Base-by-base conservation (phyloP, 1,284 basidiomycete genomes). In the Cutaneotrichosporon arboriforme region DNA sequence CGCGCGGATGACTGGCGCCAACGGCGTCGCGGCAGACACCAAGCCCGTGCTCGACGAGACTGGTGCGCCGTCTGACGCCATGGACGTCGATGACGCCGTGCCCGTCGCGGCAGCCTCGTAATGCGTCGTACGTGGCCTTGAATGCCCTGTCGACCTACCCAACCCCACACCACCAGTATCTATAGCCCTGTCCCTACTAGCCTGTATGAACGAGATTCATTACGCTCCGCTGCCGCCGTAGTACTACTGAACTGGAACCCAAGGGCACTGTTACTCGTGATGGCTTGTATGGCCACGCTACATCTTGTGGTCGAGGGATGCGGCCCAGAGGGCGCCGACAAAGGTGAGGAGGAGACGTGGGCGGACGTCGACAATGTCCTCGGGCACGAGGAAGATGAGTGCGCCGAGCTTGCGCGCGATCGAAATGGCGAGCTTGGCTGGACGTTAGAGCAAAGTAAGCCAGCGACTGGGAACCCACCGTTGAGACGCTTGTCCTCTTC, bases 381-480 rank as follows among this genome's bases (percentile, higher is more conserved):
- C 96, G 1, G 94, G 92, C 0, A 98, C 96, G 57, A 98, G 79
- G 81, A 97, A 97, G 68, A 98, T 97, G 66, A 97, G 77, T 4
- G 91, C 90, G 51, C 92, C 90, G 83, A 96, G 84, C 83, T 98
- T 98, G 70, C 94, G 82, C 20, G 94, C 93, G 66, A 98, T 97
- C 5, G 90, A 94, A 66, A 98, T 98, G 15, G 92, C 96, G 58
- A 98, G 76, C 82, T 96, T 96, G 38, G 91, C 90, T 90, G 58
- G 18, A 15, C 26, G 21, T 23, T 31, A 51, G 46, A n/a, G n/a
- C n/a, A n/a, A 9, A 34, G 14, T 37, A 4, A 15, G 4, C 4
- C 4, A 18, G 13, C 17, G 5, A 15, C 5, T 8, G 36, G 5
- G 13, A 12, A 75, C 82, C 39, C 55, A 91, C 90, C 92, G 69